A percentile compares a stretch with the other conserved stretches of the same genome.
These are phyloP conservation scores for Saccharum hybrid DNA, from an alignment of 202 grass and related monocot genomes.

Conservation along the genomic window DNA sequence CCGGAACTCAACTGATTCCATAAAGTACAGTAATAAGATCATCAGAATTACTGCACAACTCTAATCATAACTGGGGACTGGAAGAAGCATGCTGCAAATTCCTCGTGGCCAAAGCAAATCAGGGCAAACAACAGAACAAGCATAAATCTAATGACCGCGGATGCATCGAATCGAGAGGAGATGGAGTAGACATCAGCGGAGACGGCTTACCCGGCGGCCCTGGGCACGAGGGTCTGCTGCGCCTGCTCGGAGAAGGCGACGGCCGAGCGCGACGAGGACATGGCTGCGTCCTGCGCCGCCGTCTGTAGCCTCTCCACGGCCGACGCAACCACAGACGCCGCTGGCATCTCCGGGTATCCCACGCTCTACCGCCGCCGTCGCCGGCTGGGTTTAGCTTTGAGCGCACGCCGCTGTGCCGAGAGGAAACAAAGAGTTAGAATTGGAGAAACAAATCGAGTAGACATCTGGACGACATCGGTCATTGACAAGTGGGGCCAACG, in stretches of 20 bases:
- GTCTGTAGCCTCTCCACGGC: conserved; percentile 38
- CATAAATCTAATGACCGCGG: not conserved
- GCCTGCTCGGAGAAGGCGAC: conserved; percentile 47
- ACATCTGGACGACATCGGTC: not conserved
- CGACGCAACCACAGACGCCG: conserved; percentile 3
- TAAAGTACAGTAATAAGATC: not conserved
- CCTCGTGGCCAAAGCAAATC: not conserved
- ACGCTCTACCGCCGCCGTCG: not conserved
- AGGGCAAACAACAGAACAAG: not conserved
- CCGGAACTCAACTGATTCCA: not conserved
- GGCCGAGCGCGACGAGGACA: conserved; percentile 48
- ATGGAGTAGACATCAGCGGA: not conserved
- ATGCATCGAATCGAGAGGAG: not conserved
- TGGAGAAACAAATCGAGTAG: not conserved
- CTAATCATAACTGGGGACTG: not conserved
- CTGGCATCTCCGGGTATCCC: conserved; percentile 15
- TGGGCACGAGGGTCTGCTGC: conserved; percentile 39
- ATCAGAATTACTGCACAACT: not conserved
- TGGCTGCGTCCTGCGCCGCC: conserved; percentile 45
- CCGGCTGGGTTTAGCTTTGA: conserved; percentile 2
- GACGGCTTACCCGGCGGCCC: conserved; percentile 39
- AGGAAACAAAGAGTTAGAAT: not conserved
- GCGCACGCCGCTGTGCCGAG: not conserved
- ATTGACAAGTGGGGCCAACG: conserved; percentile 18
- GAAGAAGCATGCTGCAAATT: not conserved